Conservation (phyloP, 2,329 filamentous ascomycete genomes). For the Cordyceps militaris region DNA sequence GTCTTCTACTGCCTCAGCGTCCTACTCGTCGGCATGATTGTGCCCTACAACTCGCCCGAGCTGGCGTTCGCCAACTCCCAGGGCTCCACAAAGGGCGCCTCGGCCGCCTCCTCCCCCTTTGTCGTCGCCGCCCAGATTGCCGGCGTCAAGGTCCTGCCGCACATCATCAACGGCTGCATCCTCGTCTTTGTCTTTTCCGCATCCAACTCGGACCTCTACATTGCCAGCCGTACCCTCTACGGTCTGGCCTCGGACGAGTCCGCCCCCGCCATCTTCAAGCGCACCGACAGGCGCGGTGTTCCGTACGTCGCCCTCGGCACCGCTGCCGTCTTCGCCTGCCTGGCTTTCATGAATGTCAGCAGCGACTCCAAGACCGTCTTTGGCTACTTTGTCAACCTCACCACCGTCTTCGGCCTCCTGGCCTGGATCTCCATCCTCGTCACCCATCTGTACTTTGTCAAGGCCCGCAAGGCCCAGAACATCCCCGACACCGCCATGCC, state of each 20-base stretch:
- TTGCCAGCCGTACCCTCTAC: conserved; percentile 64
- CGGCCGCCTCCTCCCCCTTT: conserved; percentile 62
- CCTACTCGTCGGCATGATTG: conserved; percentile 67
- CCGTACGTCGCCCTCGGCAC: conserved; percentile 58
- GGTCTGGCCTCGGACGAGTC: conserved; percentile 65
- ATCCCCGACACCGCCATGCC: conserved; percentile 49
- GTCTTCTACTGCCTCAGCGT: conserved; percentile 73
- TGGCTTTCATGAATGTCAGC: conserved; percentile 62
- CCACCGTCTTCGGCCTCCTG: conserved; percentile 58
- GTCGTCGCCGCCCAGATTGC: conserved; percentile 64
- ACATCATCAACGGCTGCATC: conserved; percentile 68
- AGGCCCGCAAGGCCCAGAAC: conserved; percentile 53
- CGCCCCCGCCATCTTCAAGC: conserved; percentile 64
- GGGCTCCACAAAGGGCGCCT: conserved; percentile 25
- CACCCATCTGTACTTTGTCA: conserved; percentile 60
- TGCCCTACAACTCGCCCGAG: conserved; percentile 59
- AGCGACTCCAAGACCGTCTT: conserved; percentile 52
- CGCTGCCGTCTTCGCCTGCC: conserved; percentile 54
- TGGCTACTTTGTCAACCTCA: conserved; percentile 59
- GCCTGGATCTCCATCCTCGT: conserved; percentile 63
- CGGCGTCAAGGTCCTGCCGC: conserved; percentile 54
- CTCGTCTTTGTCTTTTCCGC: conserved; percentile 70
- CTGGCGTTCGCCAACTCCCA: conserved; percentile 51
- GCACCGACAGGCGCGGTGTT: conserved; percentile 64
- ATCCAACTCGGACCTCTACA: conserved; percentile 72